Percentiles rank a stretch among this genome's conserved stretches.
Evolutionary conservation across 441 rosid species (phyloP).

Genomic region (Aleurites moluccanus): DNA sequence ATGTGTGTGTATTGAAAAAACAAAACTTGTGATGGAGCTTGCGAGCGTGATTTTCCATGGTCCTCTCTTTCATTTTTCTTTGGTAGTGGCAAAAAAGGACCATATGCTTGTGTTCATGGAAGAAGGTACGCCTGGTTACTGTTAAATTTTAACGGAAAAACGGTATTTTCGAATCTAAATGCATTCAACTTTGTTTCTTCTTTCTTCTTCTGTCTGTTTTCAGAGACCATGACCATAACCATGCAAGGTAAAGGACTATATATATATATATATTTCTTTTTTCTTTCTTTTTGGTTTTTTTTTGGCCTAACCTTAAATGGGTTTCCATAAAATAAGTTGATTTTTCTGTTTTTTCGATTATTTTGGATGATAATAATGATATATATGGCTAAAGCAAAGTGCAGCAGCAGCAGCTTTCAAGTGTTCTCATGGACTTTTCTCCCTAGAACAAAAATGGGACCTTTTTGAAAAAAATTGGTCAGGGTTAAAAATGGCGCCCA

Average conservation of each 20-base stretch:
- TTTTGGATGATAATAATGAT: background rate
- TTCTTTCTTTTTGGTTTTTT: background rate
- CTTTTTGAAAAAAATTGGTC: background rate
- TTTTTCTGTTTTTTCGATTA: background rate
- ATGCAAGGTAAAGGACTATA: constrained; percentile 11
- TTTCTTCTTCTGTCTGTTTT: background rate
- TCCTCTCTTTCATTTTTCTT: constrained; percentile 20
- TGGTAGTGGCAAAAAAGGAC: constrained; percentile 22
- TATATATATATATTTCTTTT: background rate
- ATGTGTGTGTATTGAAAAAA: too few relatives aligned
- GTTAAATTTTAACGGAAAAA: constrained; percentile 39
- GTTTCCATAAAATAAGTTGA: constrained; percentile 18
- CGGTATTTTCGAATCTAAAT: constrained; percentile 21
- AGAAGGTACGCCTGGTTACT: constrained; percentile 32
- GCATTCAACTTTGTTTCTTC: background rate
- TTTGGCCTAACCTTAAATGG: constrained; percentile 17
- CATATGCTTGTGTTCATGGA: constrained; percentile 14
- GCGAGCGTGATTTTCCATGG: constrained; percentile 51
- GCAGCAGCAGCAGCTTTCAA: constrained; percentile 18
- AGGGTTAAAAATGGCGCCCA: too few relatives aligned
- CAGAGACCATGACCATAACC: background rate
- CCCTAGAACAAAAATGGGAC: constrained; percentile 8
- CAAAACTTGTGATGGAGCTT: constrained; percentile 24
- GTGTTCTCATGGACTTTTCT: constrained; percentile 6
- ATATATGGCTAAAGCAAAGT: constrained; percentile 4